Conservation (phyloP, 257 asterid species). For the Primulina eburnea region DNA sequence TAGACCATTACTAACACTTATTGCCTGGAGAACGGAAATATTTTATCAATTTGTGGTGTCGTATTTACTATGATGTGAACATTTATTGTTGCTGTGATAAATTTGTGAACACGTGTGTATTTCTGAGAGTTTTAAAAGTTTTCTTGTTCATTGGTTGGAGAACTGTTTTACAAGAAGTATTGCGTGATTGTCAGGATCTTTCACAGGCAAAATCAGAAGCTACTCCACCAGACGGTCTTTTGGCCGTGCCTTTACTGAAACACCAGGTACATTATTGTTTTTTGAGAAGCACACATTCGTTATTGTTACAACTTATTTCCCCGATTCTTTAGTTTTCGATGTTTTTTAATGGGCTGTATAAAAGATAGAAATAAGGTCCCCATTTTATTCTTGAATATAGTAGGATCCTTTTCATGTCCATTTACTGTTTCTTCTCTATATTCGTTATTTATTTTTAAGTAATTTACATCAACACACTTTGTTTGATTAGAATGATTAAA, state of each 20-base stretch:
- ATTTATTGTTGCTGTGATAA: not conserved
- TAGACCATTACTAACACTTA: not conserved
- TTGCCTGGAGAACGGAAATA: not conserved
- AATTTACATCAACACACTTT: not conserved
- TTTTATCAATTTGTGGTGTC: not conserved
- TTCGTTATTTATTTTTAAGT: not conserved
- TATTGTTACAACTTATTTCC: not conserved
- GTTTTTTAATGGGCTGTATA: not conserved
- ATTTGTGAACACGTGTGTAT: not conserved
- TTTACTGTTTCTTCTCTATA: not conserved
- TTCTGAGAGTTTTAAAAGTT: not conserved
- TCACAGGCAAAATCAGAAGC: slow-evolving; percentile 49
- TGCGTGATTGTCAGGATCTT: slow-evolving; percentile 41
- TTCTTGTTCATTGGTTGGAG: not conserved
- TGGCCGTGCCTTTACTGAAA: slow-evolving; percentile 51
- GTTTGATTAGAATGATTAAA: too few relatives aligned
- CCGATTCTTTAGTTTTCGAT: not conserved
- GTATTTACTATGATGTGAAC: not conserved
- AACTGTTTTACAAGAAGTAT: not conserved
- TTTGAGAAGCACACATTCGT: not conserved
- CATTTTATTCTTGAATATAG: not conserved
- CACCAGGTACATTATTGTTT: slow-evolving; percentile 40
- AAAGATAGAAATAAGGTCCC: not conserved
- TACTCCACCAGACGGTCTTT: slow-evolving; percentile 47
- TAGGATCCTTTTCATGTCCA: not conserved